Conservation (phyloP, 148 eudicot genomes). For the Fagopyrum homotropicum region DNA sequence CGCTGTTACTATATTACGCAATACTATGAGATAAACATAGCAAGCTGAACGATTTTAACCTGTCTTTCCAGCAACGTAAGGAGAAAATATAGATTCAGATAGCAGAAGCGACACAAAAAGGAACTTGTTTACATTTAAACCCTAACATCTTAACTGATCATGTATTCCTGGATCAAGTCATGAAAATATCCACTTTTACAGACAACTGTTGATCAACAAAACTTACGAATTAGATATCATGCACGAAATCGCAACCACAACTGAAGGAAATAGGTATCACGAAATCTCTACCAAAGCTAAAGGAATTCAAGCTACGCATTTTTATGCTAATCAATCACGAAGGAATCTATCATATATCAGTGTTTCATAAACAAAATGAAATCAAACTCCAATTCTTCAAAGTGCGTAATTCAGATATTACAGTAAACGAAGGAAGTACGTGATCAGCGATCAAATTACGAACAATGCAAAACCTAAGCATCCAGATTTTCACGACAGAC, state of each 20-base stretch:
- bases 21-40: neutral
- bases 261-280: neutral
- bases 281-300: neutral
- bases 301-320: neutral
- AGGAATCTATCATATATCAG: neutral
- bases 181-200: neutral
- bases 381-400: neutral
- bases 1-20: neutral
- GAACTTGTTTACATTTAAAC: neutral
- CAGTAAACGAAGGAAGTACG: neutral
- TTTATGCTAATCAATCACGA: neutral
- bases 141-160: neutral
- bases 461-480: neutral
- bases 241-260: neutral
- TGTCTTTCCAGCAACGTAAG: neutral
- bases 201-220: neutral
- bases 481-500: neutral
- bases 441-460: neutral
- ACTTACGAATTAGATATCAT: neutral
- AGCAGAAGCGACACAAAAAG: neutral
- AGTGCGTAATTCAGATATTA: neutral
- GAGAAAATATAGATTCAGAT: neutral
- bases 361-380: neutral
- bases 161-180: neutral
- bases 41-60: neutral